phyloP scores from a whole-genome alignment of 129 eudicot species.

The Logfia minima region DNA sequence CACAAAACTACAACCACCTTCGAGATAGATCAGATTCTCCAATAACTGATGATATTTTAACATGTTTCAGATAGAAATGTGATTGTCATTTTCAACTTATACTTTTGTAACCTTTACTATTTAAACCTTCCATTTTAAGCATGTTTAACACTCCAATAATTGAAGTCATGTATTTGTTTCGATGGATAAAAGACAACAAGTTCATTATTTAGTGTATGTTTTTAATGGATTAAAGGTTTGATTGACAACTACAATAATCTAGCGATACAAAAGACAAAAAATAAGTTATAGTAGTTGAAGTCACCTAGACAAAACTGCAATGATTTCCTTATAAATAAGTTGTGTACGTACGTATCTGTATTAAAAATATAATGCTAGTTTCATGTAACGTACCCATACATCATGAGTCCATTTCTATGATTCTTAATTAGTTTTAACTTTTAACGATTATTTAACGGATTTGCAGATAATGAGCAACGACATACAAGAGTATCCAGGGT shows the following conservation, averaged over 20 bases:
- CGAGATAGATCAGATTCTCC: slow-evolving; percentile 14
- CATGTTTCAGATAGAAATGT: slow-evolving; percentile 15
- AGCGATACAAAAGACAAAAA: slow-evolving; percentile 23
- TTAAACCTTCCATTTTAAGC: too few species aligned
- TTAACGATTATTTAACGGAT: not conserved
- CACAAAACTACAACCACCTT: not conserved
- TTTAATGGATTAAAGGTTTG: slow-evolving; percentile 8
- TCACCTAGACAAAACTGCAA: not conserved
- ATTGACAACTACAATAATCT: slow-evolving; percentile 26
- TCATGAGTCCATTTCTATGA: too few species aligned
- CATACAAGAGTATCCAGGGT: slow-evolving; percentile 39
- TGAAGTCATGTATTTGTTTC: too few species aligned
- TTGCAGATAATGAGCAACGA: slow-evolving; percentile 47
- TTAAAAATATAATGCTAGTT: too few species aligned
- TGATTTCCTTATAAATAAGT: not conserved
- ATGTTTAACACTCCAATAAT: too few species aligned
- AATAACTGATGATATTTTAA: slow-evolving; percentile 21
- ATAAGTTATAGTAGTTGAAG: not conserved
- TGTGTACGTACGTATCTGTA: too few species aligned
- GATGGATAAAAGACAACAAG: not conserved
- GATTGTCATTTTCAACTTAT: slow-evolving; percentile 17
- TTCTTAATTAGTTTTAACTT: too few species aligned
- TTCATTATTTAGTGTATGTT: not conserved
- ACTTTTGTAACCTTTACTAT: not conserved
- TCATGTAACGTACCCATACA: too few species aligned